Base-by-base conservation (phyloP, 805 yeast genomes). In the Kluyveromyces nonfermentans region DNA sequence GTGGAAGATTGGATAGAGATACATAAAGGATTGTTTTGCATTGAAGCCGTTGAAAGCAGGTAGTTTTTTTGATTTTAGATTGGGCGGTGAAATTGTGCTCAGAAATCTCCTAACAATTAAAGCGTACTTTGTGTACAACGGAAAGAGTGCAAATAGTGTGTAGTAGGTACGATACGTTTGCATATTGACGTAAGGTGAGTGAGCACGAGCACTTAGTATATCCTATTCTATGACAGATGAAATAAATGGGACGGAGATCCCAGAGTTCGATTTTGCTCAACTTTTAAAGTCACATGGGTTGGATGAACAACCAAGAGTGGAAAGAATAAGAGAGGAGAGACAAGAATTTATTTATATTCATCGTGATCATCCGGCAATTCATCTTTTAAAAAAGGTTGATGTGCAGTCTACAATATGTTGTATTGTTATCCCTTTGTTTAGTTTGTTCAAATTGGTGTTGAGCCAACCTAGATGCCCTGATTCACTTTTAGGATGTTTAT, bases 281-380 rank as follows among this genome's bases (percentile, higher is more conserved):
- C 40, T 53, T 40, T 19, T 46, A 20, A 41, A 42, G 15, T 31
- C 44, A 22, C 40, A 43, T 19, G 43, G 36, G 16, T 40, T 33
- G n/a, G 33, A 28, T 16, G 32, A 39, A 18, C 39, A 20, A 16
- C 33, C 18, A 10, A 19, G 19, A 12, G 9, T 21, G 10, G 19
- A 22, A 21, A 15, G 31, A 22, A 9, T 16, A 15, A 12, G 22
- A 25, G 12, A 20, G 12, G 28, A 32, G 18, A 20, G 30, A 36
- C 10, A 19, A 19, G 22, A 36, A 18, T 30, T 12, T 35, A 41
- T 14, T 19, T 37, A 15, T 15, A 32, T 12, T 35, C 44, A 16
- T 37, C 34, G 49, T 25, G 60, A 56, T 41, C 57, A 57, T 9
- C 55, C 55, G 37, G 40, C 53, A 21, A 47, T 56, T n/a, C 60